Conservation (phyloP, 768 basidiomycete species). For the Multifurca ochricompacta region DNA sequence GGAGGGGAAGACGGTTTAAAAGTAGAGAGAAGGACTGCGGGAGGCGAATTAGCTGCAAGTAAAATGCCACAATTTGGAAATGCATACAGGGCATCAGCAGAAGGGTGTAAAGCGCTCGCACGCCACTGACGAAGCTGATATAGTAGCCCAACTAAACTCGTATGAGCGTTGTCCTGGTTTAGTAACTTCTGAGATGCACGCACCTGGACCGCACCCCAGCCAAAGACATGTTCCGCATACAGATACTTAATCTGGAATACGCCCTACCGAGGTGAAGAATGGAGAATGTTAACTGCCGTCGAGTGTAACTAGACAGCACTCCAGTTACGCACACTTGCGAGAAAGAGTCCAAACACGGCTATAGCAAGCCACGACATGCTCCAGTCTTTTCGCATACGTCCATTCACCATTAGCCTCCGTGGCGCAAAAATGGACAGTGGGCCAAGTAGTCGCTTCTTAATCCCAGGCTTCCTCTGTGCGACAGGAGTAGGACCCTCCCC, state of each 20-base stretch:
- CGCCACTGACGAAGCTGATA: slow-evolving; percentile 59
- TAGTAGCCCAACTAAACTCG: slow-evolving; percentile 55
- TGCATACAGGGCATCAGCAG: slow-evolving; percentile 59
- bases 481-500: slow-evolving; percentile 35
- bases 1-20: slow-evolving; percentile 41
- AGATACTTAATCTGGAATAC: slow-evolving; percentile 70
- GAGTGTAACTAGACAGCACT: not conserved
- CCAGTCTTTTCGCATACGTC: slow-evolving; percentile 46
- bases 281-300: not conserved
- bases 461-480: slow-evolving; percentile 24
- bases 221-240: slow-evolving; percentile 66
- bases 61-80: not conserved
- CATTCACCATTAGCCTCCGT: slow-evolving; percentile 34
- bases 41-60: slow-evolving; percentile 28
- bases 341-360: slow-evolving; percentile 53
- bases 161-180: not conserved
- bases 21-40: slow-evolving; percentile 51
- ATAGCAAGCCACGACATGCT: slow-evolving; percentile 63
- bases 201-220: slow-evolving; percentile 57
- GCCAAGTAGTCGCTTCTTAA: slow-evolving; percentile 40
- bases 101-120: slow-evolving; percentile 58
- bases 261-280: slow-evolving; percentile 36
- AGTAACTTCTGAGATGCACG: slow-evolving; percentile 1
- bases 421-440: slow-evolving; percentile 70
- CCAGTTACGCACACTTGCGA: slow-evolving; percentile 48